Evolutionary conservation across 2,329 filamentous ascomycete species (phyloP), one percentile per base, ranked within the genome.

Genomic region (Fusarium sp.): DNA sequence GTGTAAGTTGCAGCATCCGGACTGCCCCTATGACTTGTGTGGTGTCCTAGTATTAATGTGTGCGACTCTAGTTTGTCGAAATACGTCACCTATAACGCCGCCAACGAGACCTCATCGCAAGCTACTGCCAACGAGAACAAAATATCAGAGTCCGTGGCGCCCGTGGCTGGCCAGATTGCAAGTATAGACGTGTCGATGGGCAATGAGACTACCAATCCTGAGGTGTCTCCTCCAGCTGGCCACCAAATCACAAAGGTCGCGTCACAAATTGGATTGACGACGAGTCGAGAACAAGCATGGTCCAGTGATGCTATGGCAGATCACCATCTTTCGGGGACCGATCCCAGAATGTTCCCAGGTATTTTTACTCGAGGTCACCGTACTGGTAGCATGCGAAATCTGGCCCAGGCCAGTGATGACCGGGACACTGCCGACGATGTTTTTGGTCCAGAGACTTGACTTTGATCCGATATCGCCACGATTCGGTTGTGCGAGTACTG

Each of bases 301-400:
- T 68, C 79, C 15, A 72, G 79, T 9, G 79, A 83, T 54, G 73
- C 77, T 31, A 75, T 80, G 70, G 76, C 80, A 46, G 81, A 85
- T 62, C 70, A 81, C 56, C 83, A 87, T 69, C 75, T 88, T 12
- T 86, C 83, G 13, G 87, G 85, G 5, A 84, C 82, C 49, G 91
- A 93, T 76, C 91, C 91, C 12, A 86, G 84, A 66, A 88, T 93
- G 66, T 92, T 93, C 69, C 92, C 92, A 0, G 91, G 91, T 0
- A 85, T 94, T 33, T 85, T 93, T 44, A 83, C 84, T 16, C 80
- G 85, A 56, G 83, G 83, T 31, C 77, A 74, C 44, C 79, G 83
- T 52, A 82, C 77, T 51, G 81, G 80, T 42, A 85, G 84, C 55
- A 70, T 74, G 31, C 74, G 77, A 31, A 79, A 75, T 58, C 40